Evolutionary conservation across 768 basidiomycete genomes (phyloP).

Genomic region (Exidia glandulosa): DNA sequence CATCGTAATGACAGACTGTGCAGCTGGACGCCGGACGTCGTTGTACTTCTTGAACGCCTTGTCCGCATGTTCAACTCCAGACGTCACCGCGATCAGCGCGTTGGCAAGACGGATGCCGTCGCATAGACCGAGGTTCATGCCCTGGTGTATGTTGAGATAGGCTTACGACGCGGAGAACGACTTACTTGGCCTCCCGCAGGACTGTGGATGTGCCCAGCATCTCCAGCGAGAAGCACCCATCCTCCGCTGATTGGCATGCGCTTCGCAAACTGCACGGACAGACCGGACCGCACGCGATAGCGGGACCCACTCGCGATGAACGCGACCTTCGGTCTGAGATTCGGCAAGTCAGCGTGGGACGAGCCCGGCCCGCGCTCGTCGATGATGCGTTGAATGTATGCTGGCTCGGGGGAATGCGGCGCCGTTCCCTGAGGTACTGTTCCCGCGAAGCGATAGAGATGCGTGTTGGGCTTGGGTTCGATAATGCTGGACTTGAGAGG

Average conservation of each 20-base stretch:
- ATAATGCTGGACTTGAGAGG: conserved; percentile 16
- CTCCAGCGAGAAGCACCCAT: conserved; percentile 24
- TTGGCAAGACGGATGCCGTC: too few relatives aligned
- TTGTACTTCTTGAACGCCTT: too few relatives aligned
- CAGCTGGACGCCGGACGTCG: too few relatives aligned
- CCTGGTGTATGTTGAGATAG: too few relatives aligned
- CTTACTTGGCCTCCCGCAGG: conserved; percentile 44
- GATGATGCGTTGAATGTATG: conserved; percentile 1
- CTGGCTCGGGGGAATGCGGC: background rate
- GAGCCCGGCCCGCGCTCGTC: too few relatives aligned
- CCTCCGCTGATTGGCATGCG: background rate
- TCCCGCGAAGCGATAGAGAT: background rate
- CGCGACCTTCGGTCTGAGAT: too few relatives aligned
- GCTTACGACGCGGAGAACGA: too few relatives aligned
- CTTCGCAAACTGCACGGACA: background rate
- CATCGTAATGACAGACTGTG: too few relatives aligned
- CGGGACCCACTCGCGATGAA: too few relatives aligned
- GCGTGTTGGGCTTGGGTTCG: background rate
- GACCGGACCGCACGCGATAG: conserved; percentile 2
- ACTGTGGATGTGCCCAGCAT: conserved; percentile 44
- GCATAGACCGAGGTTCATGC: conserved; percentile 47
- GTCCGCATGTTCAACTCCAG: too few relatives aligned
- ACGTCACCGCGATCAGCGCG: too few relatives aligned
- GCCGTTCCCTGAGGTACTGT: background rate
- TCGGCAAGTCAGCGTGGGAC: too few relatives aligned